These are phyloP conservation scores for Spizellomyces punctatus DNA, from an alignment of 192 early-diverging fungal genomes.

Conservation along the genomic window DNA sequence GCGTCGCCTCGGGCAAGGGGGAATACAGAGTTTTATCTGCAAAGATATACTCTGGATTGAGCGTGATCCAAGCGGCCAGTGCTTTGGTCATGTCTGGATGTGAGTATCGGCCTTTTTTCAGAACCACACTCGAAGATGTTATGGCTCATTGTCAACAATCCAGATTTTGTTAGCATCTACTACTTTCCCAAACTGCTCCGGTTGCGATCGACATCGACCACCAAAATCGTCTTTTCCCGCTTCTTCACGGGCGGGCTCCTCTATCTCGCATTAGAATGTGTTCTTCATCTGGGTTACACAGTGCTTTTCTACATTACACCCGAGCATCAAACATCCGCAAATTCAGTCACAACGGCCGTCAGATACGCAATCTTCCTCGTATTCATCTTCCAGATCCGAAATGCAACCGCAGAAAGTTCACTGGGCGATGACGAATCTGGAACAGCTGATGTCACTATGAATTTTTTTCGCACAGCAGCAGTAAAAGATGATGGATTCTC, in stretches of 20 bases:
- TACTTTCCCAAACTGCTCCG: conserved; percentile 15
- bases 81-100: conserved; percentile 21
- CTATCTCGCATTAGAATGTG: neutral
- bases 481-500: no score
- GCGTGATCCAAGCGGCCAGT: conserved; percentile 10
- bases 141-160: neutral
- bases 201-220: neutral
- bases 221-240: neutral
- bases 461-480: no score
- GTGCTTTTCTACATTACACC: neutral
- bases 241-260: neutral
- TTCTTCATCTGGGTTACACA: neutral
- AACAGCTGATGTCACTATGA: no score
- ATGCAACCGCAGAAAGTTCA: neutral
- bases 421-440: no score
- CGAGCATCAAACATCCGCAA: neutral
- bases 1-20: neutral
- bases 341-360: neutral
- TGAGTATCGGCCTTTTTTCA: neutral
- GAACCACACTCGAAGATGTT: neutral
- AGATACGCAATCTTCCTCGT: neutral
- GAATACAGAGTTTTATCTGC: neutral
- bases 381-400: neutral
- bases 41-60: conserved; percentile 7
- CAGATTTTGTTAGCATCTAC: conserved; percentile 22